phyloP scores from a whole-genome alignment of 2,329 filamentous ascomycete genomes.

The Epichloe sylvatica region DNA sequence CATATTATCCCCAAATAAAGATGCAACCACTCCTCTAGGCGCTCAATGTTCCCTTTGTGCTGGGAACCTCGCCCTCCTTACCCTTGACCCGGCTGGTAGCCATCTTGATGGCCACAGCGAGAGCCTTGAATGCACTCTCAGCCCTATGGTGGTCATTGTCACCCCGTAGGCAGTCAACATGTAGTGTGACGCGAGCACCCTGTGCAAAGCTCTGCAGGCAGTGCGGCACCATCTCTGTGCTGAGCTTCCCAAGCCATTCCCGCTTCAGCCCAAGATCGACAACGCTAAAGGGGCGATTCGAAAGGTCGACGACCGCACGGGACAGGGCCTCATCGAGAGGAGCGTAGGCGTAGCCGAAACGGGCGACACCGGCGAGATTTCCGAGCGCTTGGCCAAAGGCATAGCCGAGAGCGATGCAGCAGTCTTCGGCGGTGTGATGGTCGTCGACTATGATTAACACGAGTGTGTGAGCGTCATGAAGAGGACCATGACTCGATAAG shows the following conservation, averaged over 20 bases:
- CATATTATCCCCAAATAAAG: background rate
- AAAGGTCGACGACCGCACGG: slow-evolving; percentile 86
- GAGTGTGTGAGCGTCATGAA: background rate
- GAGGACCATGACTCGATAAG: background rate
- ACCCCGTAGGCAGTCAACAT: slow-evolving; percentile 83
- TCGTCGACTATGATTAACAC: slow-evolving; percentile 58
- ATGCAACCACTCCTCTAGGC: slow-evolving; percentile 26
- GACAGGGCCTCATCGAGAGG: slow-evolving; percentile 93
- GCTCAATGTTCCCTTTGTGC: slow-evolving; percentile 83
- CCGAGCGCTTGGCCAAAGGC: slow-evolving; percentile 74
- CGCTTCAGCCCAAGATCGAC: slow-evolving; percentile 72
- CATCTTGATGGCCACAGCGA: slow-evolving; percentile 70
- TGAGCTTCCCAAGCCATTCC: slow-evolving; percentile 92
- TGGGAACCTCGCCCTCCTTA: slow-evolving; percentile 82
- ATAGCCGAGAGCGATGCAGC: slow-evolving; percentile 76
- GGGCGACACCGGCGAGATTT: slow-evolving; percentile 63
- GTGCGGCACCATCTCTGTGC: slow-evolving; percentile 94
- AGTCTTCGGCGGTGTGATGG: slow-evolving; percentile 95
- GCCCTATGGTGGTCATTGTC: slow-evolving; percentile 93
- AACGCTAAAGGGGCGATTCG: slow-evolving; percentile 77
- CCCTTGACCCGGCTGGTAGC: slow-evolving; percentile 64
- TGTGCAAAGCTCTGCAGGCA: slow-evolving; percentile 90
- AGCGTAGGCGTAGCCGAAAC: slow-evolving; percentile 84
- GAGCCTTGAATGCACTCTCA: slow-evolving; percentile 92
- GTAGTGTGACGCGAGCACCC: slow-evolving; percentile 78